Evolutionary conservation across 2,329 filamentous ascomycete species (phyloP), one percentile per base, ranked within the genome.

Genomic region (Colletotrichum paranaense): DNA sequence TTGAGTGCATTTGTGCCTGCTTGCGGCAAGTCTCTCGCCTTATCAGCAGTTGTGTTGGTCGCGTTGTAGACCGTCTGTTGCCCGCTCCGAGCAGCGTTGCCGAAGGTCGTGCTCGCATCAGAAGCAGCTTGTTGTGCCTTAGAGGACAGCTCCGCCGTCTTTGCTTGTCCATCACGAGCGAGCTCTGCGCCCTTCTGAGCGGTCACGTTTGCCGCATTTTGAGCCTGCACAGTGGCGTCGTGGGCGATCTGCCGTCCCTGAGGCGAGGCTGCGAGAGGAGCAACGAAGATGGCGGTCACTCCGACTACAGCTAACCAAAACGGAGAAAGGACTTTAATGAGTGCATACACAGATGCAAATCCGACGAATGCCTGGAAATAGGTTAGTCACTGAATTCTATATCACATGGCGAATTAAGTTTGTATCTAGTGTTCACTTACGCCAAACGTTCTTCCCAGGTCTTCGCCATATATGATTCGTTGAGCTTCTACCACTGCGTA

Each of bases 241-340:
- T 46, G 59, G 14, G 66, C 53, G 2, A 22, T 55, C 70, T 60
- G 52, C 7, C 58, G 57, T 19, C 65, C 70, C 8, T 30, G 49
- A 1, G 70, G 53, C 5, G 65, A 63, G 55, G 9, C 60, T 14
- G 60, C 28, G n/a, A 73, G 53, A 14, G 70, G 70, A 6, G 64
- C 65, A 38, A 73, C 9, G 60, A 68, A 73, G 3, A 62, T 14
- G 0, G 66, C 49, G 26, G 64, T 68, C 38, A 73, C 19, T 3
- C 30, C 70, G 24, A 65, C 12, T 4, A 73, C 38, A 3, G 66
- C 24, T 42, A 69, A 7, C 58, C 70, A 62, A 32, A 73, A 73
- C 1, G 70, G 65, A 9, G 59, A 35, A 12, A 73, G 38, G 4
- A 64, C 9, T n/a, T 42, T 24, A 5, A 57, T 16, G 6, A 73